A percentile compares a stretch with the other conserved stretches of the same genome.
phyloP scores from a whole-genome alignment of 495 filamentous ascomycete genomes.

The Penicillium pancosmium region DNA sequence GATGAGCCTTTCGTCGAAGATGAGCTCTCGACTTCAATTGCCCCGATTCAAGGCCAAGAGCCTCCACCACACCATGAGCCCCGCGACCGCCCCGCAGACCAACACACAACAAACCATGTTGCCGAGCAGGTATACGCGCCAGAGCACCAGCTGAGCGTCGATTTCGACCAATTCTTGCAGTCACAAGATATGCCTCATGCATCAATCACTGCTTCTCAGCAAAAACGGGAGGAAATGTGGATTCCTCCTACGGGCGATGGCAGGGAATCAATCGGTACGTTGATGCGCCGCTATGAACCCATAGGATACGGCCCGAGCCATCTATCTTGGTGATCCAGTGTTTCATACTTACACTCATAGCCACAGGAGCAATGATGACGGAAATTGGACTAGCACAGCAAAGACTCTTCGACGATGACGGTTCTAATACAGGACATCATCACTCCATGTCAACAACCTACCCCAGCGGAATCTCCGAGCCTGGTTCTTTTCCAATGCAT shows the following conservation, averaged over 20 bases:
- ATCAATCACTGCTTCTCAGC: conserved; percentile 37
- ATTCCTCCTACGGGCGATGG: conserved; percentile 33
- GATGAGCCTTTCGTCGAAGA: conserved; percentile 42
- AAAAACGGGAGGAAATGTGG: conserved; percentile 44
- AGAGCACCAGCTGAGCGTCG: conserved; percentile 29
- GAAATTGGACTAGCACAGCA: conserved; percentile 44
- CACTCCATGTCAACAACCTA: conserved; percentile 19
- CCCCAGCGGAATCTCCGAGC: conserved; percentile 22
- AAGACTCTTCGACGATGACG: conserved; percentile 39
- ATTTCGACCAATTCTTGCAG: conserved; percentile 46
- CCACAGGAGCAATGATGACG: conserved; percentile 39
- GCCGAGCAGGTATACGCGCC: conserved; percentile 14
- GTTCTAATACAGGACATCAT: conserved; percentile 19
- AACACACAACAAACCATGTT: conserved; percentile 16
- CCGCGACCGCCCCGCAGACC: conserved; percentile 17
- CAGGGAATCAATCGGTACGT: conserved; percentile 40
- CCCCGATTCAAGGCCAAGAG: conserved; percentile 19
- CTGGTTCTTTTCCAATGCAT: conserved; percentile 21
- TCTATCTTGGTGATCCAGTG: neutral
- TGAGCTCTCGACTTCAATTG: conserved; percentile 25
- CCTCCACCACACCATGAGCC: conserved; percentile 18
- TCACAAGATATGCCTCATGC: conserved; percentile 31
- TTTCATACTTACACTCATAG: neutral
- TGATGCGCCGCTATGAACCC: neutral
- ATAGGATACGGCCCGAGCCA: neutral